These are phyloP conservation scores for Nigrospora osmanthi DNA, from an alignment of 2,329 filamentous ascomycete species.

Conservation along the genomic window DNA sequence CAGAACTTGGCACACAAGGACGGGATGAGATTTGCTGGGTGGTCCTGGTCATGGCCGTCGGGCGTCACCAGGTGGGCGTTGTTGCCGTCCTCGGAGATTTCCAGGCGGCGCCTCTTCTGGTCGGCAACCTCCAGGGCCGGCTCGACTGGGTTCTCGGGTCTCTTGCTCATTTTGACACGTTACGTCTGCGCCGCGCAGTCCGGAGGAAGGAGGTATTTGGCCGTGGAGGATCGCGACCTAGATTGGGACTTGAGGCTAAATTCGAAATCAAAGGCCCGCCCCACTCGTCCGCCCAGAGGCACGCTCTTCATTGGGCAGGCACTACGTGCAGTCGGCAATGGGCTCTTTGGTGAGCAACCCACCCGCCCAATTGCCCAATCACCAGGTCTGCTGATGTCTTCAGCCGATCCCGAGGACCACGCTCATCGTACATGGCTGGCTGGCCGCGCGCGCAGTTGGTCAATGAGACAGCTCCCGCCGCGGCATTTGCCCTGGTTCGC, in stretches of 20 bases:
- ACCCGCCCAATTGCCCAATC: too few species aligned
- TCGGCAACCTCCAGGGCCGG: neutral
- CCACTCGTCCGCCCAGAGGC: too few species aligned
- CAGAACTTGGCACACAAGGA: constrained; percentile 94
- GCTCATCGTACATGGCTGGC: too few species aligned
- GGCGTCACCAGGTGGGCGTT: constrained; percentile 53
- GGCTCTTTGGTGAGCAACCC: too few species aligned
- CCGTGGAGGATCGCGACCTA: too few species aligned
- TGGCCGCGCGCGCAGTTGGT: too few species aligned
- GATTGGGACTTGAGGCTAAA: neutral
- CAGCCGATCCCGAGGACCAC: too few species aligned
- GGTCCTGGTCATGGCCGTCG: constrained; percentile 54
- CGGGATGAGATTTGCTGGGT: constrained; percentile 93
- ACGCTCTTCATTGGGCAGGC: too few species aligned
- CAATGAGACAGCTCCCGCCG: too few species aligned
- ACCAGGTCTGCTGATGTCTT: too few species aligned
- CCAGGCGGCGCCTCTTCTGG: constrained; percentile 1
- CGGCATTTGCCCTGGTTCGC: too few species aligned
- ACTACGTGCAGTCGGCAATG: too few species aligned
- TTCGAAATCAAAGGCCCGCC: neutral
- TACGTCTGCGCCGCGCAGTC: neutral
- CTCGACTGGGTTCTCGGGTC: neutral
- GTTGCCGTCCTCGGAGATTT: constrained; percentile 11
- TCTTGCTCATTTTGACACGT: constrained; percentile 2
- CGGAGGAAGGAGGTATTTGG: neutral